These are phyloP conservation scores for Cryptosporidium sp. DNA, from an alignment of 169 alveolate species.

Conservation along the genomic window DNA sequence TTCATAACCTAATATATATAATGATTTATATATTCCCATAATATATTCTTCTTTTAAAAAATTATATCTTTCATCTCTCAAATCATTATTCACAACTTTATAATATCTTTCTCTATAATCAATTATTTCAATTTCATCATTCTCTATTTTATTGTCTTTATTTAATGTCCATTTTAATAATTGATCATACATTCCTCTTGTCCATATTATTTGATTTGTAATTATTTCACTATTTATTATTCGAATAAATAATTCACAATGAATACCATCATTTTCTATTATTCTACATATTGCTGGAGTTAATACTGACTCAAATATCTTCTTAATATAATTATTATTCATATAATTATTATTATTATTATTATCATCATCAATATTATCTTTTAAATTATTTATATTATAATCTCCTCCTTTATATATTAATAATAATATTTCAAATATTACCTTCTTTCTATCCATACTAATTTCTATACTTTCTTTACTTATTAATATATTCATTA, in stretches of 20 bases:
- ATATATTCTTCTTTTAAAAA: slow-evolving; percentile 36
- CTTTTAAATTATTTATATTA: not conserved
- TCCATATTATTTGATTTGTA: slow-evolving; percentile 66
- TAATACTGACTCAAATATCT: slow-evolving; percentile 42
- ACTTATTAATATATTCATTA: slow-evolving; percentile 11
- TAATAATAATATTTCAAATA: slow-evolving; percentile 11
- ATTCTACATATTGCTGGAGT: slow-evolving; percentile 65
- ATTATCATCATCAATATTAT: not conserved
- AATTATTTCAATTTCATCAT: not conserved
- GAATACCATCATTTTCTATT: not conserved
- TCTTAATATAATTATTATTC: not conserved
- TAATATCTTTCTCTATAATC: slow-evolving; percentile 36
- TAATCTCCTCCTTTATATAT: not conserved
- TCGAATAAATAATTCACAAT: not conserved
- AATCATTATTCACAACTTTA: slow-evolving; percentile 25
- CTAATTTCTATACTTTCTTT: not conserved
- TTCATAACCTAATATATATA: slow-evolving; percentile 6
- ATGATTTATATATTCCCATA: slow-evolving; percentile 31
- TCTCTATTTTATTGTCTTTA: not conserved
- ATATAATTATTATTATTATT: too few species aligned
- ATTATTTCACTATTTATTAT: slow-evolving; percentile 10
- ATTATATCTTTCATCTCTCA: slow-evolving; percentile 12
- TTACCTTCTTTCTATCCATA: slow-evolving; percentile 4
- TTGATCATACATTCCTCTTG: slow-evolving; percentile 42
- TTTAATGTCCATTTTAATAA: slow-evolving; percentile 41